Base-by-base conservation (phyloP, 805 yeast species). In the Cephaloascus fragrans region DNA sequence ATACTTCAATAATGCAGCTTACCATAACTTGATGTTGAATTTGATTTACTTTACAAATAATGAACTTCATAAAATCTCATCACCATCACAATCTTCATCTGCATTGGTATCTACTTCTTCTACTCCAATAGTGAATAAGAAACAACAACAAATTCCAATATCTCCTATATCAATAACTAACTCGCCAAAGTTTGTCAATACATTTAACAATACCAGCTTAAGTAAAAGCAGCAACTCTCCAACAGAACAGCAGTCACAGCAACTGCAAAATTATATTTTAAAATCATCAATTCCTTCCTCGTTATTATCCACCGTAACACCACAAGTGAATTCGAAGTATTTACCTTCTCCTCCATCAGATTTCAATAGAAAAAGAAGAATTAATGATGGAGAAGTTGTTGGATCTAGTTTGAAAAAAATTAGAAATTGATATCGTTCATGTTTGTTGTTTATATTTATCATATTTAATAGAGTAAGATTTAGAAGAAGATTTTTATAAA, bases 1-100 rank as follows among this genome's bases (percentile, higher is more conserved):
- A 51, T 72, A 68, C 50, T 67, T 65, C 48, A 55, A 57, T 44
- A 62, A 62, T 31, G 51, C 48, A 34, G 55, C 61, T 42, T 56
- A 56, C 47, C 52, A 59, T 37, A 51, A 52, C 37, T 55, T 62
- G 43, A 65, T 65, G 71, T 56, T 52, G 41, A 45, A 53, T 26
- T 47, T 65, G 45, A 55, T 62, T 32, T 50, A 51, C 26, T 57
- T 54, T 40, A 58, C 64, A 34, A 57, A 58, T 41, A 47, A 49
- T 23, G 53, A 51, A 32, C 50, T 56, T 45, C 6, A 8, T 6
- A 23, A 23, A 23, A 8, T 12, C 6, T 8, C 6, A 6, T n/a
- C n/a, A n/a, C n/a, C n/a, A n/a, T n/a, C n/a, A n/a, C n/a, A n/a
- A n/a, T n/a, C n/a, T n/a, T n/a, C n/a, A n/a, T n/a, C n/a, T n/a